These are phyloP conservation scores for Lipomyces sp. DNA, from an alignment of 805 yeast species.

Conservation along the genomic window DNA sequence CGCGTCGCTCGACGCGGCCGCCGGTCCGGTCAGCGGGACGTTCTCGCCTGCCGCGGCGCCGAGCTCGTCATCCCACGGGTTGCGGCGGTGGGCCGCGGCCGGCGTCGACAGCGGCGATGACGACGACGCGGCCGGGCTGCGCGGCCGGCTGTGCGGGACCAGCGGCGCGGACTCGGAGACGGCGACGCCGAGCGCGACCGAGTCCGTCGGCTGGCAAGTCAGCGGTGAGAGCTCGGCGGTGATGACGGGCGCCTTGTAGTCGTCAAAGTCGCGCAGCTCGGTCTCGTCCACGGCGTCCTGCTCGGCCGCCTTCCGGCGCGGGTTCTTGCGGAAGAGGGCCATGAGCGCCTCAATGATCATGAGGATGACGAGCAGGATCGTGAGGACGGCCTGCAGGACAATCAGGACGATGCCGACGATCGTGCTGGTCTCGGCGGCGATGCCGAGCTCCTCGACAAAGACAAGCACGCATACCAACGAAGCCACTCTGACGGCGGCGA, in stretches of 20 bases:
- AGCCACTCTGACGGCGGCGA: slow-evolving; percentile 34
- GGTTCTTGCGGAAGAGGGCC: slow-evolving; percentile 5
- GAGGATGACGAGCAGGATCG: slow-evolving; percentile 32
- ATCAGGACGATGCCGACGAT: slow-evolving; percentile 37
- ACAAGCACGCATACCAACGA: slow-evolving; percentile 35
- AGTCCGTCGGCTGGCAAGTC: too few species aligned
- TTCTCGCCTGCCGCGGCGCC: not conserved
- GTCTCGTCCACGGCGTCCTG: slow-evolving; percentile 6
- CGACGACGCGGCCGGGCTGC: not conserved
- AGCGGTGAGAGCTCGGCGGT: not conserved
- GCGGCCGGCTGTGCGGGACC: not conserved
- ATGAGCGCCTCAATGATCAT: slow-evolving; percentile 28
- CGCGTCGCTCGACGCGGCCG: not conserved
- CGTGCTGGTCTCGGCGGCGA: slow-evolving; percentile 33
- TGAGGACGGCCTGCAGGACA: slow-evolving; percentile 35
- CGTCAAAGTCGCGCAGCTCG: slow-evolving; percentile 14
- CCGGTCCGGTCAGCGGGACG: slow-evolving; percentile 4
- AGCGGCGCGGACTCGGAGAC: slow-evolving; percentile 17
- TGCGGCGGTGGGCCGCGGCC: not conserved
- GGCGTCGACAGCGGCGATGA: too few species aligned
- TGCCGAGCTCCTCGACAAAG: slow-evolving; percentile 35
- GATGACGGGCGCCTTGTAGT: slow-evolving; percentile 1
- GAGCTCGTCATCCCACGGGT: slow-evolving; percentile 20
- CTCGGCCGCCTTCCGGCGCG: not conserved
- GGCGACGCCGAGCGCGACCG: slow-evolving; percentile 22